Conservation (phyloP, 129 eudicot species). For the Centaurea solstitialis region DNA sequence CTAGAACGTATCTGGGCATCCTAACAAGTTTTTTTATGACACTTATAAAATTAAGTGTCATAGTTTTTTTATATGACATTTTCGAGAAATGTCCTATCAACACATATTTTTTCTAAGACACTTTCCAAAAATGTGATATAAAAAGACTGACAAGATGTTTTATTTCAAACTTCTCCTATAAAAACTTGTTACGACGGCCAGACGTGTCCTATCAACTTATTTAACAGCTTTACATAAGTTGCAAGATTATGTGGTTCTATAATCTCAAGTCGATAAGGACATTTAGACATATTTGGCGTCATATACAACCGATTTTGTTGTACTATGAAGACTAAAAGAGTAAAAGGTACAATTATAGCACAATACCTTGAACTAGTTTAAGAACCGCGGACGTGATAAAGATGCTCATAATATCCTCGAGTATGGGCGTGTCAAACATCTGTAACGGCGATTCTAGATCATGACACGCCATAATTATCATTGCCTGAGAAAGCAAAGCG, state of each 20-base stretch:
- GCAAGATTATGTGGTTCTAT: neutral
- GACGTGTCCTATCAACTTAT: neutral
- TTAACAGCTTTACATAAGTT: neutral
- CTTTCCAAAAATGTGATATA: neutral
- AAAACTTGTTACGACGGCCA: neutral
- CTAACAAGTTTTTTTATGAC: neutral
- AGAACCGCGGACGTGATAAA: conserved; percentile 96
- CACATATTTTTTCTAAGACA: neutral
- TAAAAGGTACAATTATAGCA: conserved; percentile 23
- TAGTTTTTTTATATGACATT: neutral
- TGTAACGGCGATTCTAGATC: conserved; percentile 77
- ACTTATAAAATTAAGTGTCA: neutral
- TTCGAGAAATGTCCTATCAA: neutral
- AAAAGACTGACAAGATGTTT: neutral
- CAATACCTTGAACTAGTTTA: conserved; percentile 76
- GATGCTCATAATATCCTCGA: conserved; percentile 96
- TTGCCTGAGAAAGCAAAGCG: conserved; percentile 54
- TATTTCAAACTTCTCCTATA: neutral
- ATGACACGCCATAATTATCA: conserved; percentile 94
- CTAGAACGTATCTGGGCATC: neutral
- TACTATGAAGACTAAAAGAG: neutral
- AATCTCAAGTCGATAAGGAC: neutral
- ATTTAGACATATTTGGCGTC: neutral
- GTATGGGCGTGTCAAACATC: conserved; percentile 68
- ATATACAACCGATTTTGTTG: neutral